Evolutionary conservation across 805 yeast species (phyloP).

Genomic region (Zygoascus ofunaensis): DNA sequence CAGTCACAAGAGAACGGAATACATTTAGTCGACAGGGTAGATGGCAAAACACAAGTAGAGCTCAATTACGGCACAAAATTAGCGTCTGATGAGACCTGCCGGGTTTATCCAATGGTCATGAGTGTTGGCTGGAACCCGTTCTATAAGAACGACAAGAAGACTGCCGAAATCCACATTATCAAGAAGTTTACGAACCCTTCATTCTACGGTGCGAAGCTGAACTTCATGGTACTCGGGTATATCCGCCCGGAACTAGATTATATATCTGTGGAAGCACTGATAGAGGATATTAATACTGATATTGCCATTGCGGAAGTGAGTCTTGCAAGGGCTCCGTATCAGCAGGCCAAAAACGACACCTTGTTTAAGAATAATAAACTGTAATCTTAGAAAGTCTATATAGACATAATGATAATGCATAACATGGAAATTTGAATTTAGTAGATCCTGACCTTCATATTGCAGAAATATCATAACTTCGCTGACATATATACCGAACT

Average conservation of each 20-base stretch:
- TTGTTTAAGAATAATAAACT: background rate
- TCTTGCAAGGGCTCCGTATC: constrained; percentile 37
- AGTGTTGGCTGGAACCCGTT: constrained; percentile 95
- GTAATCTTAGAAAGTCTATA: no score
- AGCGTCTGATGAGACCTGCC: constrained; percentile 32
- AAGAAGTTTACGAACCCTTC: constrained; percentile 49
- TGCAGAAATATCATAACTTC: no score
- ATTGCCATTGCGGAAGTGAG: constrained; percentile 54
- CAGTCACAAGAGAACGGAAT: constrained; percentile 4
- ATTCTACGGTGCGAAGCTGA: constrained; percentile 77
- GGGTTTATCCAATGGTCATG: constrained; percentile 76
- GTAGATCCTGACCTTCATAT: no score
- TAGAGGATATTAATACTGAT: constrained; percentile 74
- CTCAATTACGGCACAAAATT: constrained; percentile 56
- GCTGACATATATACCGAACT: no score
- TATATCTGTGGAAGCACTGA: constrained; percentile 73
- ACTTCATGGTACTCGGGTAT: constrained; percentile 71
- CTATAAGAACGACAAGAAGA: constrained; percentile 65
- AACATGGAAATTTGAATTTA: no score
- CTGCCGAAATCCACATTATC: constrained; percentile 77
- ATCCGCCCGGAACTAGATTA: constrained; percentile 86
- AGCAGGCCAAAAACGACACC: constrained; percentile 21
- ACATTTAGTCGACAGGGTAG: constrained; percentile 12
- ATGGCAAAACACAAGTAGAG: constrained; percentile 30
- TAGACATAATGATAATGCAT: no score